Conservation (phyloP, 2,329 filamentous ascomycete genomes). For the Diaporthe capsici region DNA sequence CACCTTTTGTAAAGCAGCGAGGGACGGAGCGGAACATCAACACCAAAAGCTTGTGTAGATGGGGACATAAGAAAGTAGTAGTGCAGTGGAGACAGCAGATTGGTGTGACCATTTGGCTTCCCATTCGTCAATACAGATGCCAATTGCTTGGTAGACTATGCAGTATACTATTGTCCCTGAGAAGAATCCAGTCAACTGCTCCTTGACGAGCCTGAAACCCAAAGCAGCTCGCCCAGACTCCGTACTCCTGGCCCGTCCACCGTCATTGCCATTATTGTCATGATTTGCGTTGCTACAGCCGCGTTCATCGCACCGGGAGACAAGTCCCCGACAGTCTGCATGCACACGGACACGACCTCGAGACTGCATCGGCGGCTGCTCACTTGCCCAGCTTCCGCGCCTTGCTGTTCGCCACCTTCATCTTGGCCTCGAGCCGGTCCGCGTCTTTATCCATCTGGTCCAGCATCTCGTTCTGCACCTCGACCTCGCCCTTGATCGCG, state of each 20-base stretch:
- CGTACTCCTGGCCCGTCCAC: constrained; percentile 1
- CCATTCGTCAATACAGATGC: background rate
- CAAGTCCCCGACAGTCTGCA: background rate
- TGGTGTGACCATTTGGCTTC: background rate
- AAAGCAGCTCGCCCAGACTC: constrained; percentile 1
- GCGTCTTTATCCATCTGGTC: constrained; percentile 76
- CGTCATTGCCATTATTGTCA: constrained; percentile 7
- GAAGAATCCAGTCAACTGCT: background rate
- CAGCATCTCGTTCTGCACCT: constrained; percentile 79
- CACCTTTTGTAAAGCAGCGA: background rate
- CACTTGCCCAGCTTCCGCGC: constrained; percentile 70
- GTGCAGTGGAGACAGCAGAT: background rate
- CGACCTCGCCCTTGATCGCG: constrained; percentile 81
- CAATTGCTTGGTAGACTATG: constrained; percentile 20
- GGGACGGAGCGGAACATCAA: background rate
- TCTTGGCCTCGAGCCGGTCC: constrained; percentile 76
- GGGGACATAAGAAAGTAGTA: background rate
- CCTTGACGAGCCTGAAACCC: background rate
- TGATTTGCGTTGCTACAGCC: background rate
- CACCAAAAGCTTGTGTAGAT: background rate
- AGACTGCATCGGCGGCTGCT: background rate
- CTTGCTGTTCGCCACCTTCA: constrained; percentile 81
- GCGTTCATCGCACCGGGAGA: background rate
- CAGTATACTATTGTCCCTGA: background rate
- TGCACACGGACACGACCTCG: background rate